These are phyloP conservation scores for Gossypium mustelinum DNA, from an alignment of 345 rosid genomes.

Conservation along the genomic window DNA sequence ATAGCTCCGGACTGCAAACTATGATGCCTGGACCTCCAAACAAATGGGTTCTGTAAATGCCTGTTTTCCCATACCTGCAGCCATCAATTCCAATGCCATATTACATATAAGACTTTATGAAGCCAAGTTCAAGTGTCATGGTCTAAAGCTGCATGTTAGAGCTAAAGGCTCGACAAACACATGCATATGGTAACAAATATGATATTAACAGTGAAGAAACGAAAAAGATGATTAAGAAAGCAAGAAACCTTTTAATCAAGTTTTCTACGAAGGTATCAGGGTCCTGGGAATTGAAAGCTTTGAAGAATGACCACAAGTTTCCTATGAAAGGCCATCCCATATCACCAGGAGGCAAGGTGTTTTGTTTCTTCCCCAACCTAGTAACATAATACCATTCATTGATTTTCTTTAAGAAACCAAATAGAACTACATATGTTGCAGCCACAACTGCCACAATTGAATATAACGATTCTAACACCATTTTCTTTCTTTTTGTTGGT, in stretches of 20 bases:
- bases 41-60: background rate
- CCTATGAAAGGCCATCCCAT: slow-evolving; percentile 1
- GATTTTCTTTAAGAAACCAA: background rate
- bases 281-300: slow-evolving; percentile 1
- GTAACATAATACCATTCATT: slow-evolving; percentile 1
- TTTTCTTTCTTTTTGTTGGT: background rate
- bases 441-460: background rate
- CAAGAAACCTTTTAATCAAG: background rate
- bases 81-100: background rate
- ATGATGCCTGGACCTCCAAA: background rate
- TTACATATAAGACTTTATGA: background rate
- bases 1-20: background rate
- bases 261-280: background rate
- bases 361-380: background rate
- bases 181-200: no score
- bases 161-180: no score
- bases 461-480: background rate
- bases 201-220: background rate
- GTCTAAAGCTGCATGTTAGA: no score
- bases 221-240: background rate
- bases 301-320: background rate
- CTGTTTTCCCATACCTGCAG: background rate
- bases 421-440: background rate
- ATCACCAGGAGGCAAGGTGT: background rate
- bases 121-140: no score